phyloP scores from a whole-genome alignment of 2,329 filamentous ascomycete species.

The Emmonsiellopsis sp. region DNA sequence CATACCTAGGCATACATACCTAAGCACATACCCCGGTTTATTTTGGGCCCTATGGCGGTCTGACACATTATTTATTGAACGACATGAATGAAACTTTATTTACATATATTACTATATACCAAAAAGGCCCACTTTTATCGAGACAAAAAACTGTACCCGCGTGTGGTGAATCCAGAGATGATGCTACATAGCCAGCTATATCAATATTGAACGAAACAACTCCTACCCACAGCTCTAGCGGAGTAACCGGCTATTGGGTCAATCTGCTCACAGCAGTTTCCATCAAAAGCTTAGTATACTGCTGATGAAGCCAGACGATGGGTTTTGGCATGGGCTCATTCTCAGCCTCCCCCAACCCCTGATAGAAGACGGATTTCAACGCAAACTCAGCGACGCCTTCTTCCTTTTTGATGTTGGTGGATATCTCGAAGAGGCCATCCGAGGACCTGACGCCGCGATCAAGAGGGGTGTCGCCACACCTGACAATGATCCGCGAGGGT shows the following conservation, averaged over 20 bases:
- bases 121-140: no score
- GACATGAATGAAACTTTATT: no score
- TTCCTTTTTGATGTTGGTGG: slow-evolving; percentile 49
- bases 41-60: no score
- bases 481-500: slow-evolving; percentile 49
- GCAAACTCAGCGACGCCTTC: slow-evolving; percentile 53
- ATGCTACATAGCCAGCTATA: background rate
- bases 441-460: slow-evolving; percentile 46
- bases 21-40: no score
- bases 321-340: slow-evolving; percentile 36
- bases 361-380: slow-evolving; percentile 56
- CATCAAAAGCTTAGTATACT: slow-evolving; percentile 49
- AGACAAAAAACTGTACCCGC: no score
- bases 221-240: no score
- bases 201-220: background rate
- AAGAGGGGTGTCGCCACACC: slow-evolving; percentile 57
- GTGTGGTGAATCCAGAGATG: no score
- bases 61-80: no score
- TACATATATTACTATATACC: no score
- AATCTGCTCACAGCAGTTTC: slow-evolving; percentile 40
- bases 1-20: no score
- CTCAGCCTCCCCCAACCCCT: slow-evolving; percentile 38
- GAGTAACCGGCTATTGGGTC: slow-evolving; percentile 2
- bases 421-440: slow-evolving; percentile 60
- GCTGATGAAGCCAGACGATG: slow-evolving; percentile 43